A percentile compares a stretch with the other conserved stretches of the same genome.
Conservation (phyloP, 2,329 filamentous ascomycete species). For the Periglandula ipomoeae region DNA sequence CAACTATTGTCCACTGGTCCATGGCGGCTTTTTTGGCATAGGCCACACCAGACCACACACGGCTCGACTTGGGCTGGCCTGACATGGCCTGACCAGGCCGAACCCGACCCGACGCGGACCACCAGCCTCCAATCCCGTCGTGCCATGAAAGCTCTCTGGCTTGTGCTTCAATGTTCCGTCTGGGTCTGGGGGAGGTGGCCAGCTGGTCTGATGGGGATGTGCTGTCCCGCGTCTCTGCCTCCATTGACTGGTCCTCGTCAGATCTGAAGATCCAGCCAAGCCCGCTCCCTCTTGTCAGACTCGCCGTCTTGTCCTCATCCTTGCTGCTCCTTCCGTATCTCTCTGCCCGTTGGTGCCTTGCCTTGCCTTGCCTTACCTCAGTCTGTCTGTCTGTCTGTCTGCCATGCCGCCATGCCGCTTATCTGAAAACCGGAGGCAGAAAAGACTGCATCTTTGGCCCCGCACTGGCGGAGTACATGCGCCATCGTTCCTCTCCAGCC, state of each 20-base stretch:
- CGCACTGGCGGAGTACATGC: too few relatives aligned
- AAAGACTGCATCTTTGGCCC: too few relatives aligned
- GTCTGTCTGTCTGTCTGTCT: neutral
- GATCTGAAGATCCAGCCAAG: slow-evolving; percentile 4
- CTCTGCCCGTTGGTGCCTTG: neutral
- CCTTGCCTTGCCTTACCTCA: neutral
- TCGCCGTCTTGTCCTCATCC: neutral
- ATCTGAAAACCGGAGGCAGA: too few relatives aligned
- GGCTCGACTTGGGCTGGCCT: neutral
- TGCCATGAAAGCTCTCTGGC: slow-evolving; percentile 6
- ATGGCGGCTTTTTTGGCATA: neutral
- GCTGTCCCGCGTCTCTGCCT: slow-evolving; percentile 6
- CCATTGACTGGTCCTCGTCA: slow-evolving; percentile 1
- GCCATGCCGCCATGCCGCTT: too few relatives aligned
- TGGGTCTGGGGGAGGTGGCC: slow-evolving; percentile 4
- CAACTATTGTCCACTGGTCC: neutral
- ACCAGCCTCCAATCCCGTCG: slow-evolving; percentile 6
- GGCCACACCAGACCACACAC: too few relatives aligned
- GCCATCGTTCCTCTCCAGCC: too few relatives aligned
- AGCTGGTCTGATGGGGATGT: slow-evolving; percentile 6
- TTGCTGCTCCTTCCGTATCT: neutral
- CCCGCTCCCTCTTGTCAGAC: slow-evolving; percentile 1
- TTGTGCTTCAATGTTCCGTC: neutral
- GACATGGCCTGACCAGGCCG: neutral
- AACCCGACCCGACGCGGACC: neutral